Base-by-base conservation (phyloP, 257 asterid genomes). In the Scutellaria galericulata region DNA sequence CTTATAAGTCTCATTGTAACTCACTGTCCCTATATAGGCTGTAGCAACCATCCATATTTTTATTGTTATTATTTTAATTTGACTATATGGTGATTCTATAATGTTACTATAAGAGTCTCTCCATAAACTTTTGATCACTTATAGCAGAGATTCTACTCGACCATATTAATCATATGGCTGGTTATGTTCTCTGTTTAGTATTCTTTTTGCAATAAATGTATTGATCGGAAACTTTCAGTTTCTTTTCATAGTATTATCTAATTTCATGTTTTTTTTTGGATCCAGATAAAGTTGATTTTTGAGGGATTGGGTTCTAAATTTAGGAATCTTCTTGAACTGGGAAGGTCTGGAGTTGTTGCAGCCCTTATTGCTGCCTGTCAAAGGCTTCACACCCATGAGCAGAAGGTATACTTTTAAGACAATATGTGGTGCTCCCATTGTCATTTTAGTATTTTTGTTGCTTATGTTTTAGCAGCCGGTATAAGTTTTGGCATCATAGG, bases 261-360 rank as follows among this genome's bases (percentile, higher is more conserved):
- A 48, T 42, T 75, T 37, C 46, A 41, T 68, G 40, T 53, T 57
- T 31, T 74, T 74, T 61, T 74, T 61, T 75, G 48, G 35, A 63
- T 74, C 69, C 83, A 94, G 99, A 79, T 92, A 81, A 86, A 86
- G 72, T 64, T 84, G 79, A 85, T 91, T 68, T 92, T 87, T 75
- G 94, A 82, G 83, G 98, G 88, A 79, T 84, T 95, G 45, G 92
- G 97, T 45, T 74, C 89, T 60, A 88, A 83, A 66, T 86, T 92
- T 70, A 73, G 78, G 78, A 75, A 84, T 75, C 99, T 95, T 76
- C 78, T 95, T 9, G 96, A 87, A 77, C 79, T 83, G 87, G 97
- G 97, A 57, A 85, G 80, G 80, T 67, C 91, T 80, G 99, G 99
- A 76, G 99, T 95, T 70, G 86, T 92, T 79, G 99, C 97, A 54